Base-by-base conservation (phyloP, 176 grass and related monocot species). In the Luzula sylvatica region DNA sequence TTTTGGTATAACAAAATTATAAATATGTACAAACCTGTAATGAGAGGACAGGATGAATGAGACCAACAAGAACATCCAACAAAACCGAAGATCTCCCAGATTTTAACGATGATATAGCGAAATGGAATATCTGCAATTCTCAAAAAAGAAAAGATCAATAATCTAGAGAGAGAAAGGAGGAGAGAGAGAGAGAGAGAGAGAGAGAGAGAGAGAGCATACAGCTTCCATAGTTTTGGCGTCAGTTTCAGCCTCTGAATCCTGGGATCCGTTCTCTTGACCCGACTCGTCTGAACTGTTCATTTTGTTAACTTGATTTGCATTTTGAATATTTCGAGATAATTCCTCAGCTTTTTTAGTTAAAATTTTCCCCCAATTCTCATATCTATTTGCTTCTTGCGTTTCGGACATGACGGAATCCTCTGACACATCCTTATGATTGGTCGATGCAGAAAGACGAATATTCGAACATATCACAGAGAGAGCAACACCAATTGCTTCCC, bases 71-170 rank as follows among this genome's bases (percentile, higher is more conserved):
- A 50, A 82, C 53, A 54, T 96, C 90, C 14, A 89, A 55, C 43
- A 96, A 74, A 68, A 89, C 77, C 50, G 77, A 82, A 49, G 90
- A 86, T 86, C 90, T 82, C 55, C 84, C 90, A 68, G 84, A 89
- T 46, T 82, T 89, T 65, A 89, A 60, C 46, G 90, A 86, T 58
- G 90, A 66, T 3, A 96, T 78, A 46, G 88, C 50, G 62, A 96
- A 96, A 76, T 96, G 85, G 45, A 96, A 86, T 63, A 96, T 89
- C 90, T 96, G 77, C 41, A 76, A 46, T 57, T 63, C 2, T 23
- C 48, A 12, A 69, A 53, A 66, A 50, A 19, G 68, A 72, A 26
- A 8, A 59, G 56, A 3, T 52, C 41, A 65, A 54, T 5, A 56
- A 12, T 51, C 13, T 14, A 11, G 12, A 63, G 46, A 26, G 42